Evolutionary conservation across 2,329 filamentous ascomycete genomes (phyloP), one percentile per base, ranked within the genome.

Genomic region (Cladophialophora exuberans): DNA sequence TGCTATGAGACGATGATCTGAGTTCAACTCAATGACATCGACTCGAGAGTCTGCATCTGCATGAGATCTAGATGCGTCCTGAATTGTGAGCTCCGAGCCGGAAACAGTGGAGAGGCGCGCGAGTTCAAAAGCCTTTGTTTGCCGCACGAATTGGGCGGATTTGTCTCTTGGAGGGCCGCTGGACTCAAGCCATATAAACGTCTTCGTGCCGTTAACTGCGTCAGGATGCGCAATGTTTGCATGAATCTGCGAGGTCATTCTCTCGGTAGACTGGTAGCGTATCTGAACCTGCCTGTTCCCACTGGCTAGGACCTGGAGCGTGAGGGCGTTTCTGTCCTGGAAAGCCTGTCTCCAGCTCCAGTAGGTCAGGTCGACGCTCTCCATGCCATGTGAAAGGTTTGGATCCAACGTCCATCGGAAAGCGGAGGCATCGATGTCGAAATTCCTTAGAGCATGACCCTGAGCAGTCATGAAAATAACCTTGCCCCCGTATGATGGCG

Each of bases 391-490:
- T n/a, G 43, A 26, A 18, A 48, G 15, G 9, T n/a, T 18, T 15
- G 25, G 15, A n/a, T 47, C 30, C 9, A 51, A 11, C 25, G 22
- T 28, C 25, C n/a, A 26, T 7, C 28, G 28, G 31, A 59, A 56
- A 22, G 25, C 47, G 3, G 41, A 28, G 9, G 52, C 36, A 15
- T 45, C 33, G 38, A 64, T 59, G 28, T 62, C 54, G n/a, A 61
- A 46, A 18, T 61, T 58, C 26, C 43, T 62, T 36, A 64, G 50
- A 13, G 52, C 26, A 30, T 64, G 62, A 11, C 62, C 62, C 20
- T 62, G 48, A 4, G 56, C 58, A 10, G 62, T 61, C 51, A 58
- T 59, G 50, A 64, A 64, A n/a, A 31, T 50, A 10, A 64, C 50
- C 23, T 48, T 59, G 7, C 48, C 39, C 25, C 62, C 62, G 48